Evolutionary conservation across 352 stramenopile genomes (phyloP), one percentile per base, ranked within the genome.

Genomic region (Phytophthora boehmeriae): DNA sequence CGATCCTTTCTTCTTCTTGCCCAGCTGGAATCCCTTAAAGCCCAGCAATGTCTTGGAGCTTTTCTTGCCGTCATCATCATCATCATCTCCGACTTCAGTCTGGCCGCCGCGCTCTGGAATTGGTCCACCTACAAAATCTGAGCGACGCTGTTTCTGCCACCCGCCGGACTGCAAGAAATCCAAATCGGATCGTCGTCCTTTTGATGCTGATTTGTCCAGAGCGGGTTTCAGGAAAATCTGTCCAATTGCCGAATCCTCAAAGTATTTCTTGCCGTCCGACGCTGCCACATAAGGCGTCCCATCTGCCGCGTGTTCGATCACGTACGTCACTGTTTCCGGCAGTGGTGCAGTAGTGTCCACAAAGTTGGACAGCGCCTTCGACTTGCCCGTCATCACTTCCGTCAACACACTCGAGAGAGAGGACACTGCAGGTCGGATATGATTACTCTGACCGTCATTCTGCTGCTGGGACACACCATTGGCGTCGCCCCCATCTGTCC

Each of bases 381-480:
- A 75, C 46, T 72, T 64, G 27, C 66, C 75, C 13, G 63, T 70
- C 59, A 87, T 78, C 0, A 87, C 72, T 48, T 87, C 72, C 4
- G 69, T 76, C 6, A 87, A 42, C 16, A 78, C 77, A 25, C 64
- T 76, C 2, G 77, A 84, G 34, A 87, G 72, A 9, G 77, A 87
- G 11, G 77, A 87, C n/a, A 83, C 71, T 4, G 42, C 52, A 5
- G 65, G 28, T 14, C 25, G 25, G 25, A 30, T 30, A 30, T 30
- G 25, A 30, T 6, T 30, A 30, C 25, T 30, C 6, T 30, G 25
- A 30, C 25, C 25, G 6, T 30, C 25, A 30, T 30, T 30, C 25
- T 30, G 25, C 25, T 30, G n/a, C 19, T 63, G 51, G 9, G 27
- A 2, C 20, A 28, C 36, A 2, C 32, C 30, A 13, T n/a, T 52